Conservation (phyloP, 805 yeast species). For the Yamadazyma ubonensis region DNA sequence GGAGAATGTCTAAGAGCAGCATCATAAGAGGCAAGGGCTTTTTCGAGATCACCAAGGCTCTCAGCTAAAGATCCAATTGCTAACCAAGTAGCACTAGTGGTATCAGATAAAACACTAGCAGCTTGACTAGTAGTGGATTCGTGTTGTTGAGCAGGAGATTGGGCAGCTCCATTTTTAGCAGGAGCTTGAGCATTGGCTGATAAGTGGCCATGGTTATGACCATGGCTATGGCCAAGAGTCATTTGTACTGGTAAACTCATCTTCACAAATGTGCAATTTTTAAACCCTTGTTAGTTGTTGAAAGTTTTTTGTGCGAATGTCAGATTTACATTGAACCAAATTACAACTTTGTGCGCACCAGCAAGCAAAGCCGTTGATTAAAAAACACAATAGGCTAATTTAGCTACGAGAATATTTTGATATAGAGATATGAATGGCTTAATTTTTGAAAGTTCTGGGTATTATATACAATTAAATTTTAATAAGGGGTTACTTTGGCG, state of each 20-base stretch:
- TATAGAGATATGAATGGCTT: background rate
- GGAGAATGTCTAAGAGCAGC: slow-evolving; percentile 85
- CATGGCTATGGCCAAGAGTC: slow-evolving; percentile 7
- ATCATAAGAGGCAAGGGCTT: slow-evolving; percentile 87
- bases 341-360: background rate
- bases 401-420: background rate
- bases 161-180: slow-evolving; percentile 5
- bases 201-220: slow-evolving; percentile 1
- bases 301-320: slow-evolving; percentile 5
- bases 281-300: too few relatives aligned
- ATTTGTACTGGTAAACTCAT: slow-evolving; percentile 25
- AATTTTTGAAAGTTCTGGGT: too few relatives aligned
- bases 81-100: slow-evolving; percentile 83
- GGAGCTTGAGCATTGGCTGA: slow-evolving; percentile 1
- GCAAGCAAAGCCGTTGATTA: slow-evolving; percentile 1
- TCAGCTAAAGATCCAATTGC: slow-evolving; percentile 90
- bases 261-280: too few relatives aligned
- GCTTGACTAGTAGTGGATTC: slow-evolving; percentile 5
- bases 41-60: slow-evolving; percentile 80
- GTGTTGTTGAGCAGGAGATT: slow-evolving; percentile 7
- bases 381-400: background rate
- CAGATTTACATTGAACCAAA: slow-evolving; percentile 5
- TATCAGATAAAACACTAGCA: slow-evolving; percentile 33
- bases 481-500: too few relatives aligned
- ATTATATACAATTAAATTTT: too few relatives aligned